These are phyloP conservation scores for Beauveria australis DNA, from an alignment of 2,329 filamentous ascomycete species.

Conservation along the genomic window DNA sequence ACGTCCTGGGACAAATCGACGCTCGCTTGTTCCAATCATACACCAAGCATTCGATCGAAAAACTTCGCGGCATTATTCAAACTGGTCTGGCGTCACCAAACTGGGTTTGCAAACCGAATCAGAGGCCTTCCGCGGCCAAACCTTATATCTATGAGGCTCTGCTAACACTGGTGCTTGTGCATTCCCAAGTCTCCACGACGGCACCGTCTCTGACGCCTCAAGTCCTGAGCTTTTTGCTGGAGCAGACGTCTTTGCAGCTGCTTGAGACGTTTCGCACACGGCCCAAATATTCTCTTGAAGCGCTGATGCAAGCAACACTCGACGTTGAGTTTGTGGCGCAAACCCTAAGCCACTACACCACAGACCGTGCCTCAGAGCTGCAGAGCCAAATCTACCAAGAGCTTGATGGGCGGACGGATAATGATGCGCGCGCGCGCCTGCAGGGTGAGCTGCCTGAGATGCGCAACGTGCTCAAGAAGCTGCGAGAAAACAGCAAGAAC, in stretches of 20 bases:
- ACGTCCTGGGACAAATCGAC: constrained; percentile 87
- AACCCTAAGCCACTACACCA: constrained; percentile 83
- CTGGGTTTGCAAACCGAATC: constrained; percentile 56
- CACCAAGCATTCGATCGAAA: constrained; percentile 65
- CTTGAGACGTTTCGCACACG: constrained; percentile 68
- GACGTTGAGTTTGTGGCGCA: constrained; percentile 97
- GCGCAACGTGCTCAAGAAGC: constrained; percentile 74
- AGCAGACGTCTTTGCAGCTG: constrained; percentile 71
- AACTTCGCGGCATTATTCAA: constrained; percentile 61
- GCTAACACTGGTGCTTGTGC: constrained; percentile 78
- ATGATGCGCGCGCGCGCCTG: constrained; percentile 68
- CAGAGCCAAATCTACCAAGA: constrained; percentile 91
- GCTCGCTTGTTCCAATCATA: constrained; percentile 87
- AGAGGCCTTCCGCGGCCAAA: constrained; percentile 64
- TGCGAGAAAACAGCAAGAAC: constrained; percentile 72
- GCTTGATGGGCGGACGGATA: constrained; percentile 81
- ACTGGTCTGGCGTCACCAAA: constrained; percentile 60
- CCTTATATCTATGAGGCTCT: constrained; percentile 88
- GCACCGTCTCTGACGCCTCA: constrained; percentile 67
- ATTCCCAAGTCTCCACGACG: constrained; percentile 80
- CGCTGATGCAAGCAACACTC: constrained; percentile 92
- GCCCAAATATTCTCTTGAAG: constrained; percentile 62
- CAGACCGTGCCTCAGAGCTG: constrained; percentile 68
- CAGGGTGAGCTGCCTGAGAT: constrained; percentile 87
- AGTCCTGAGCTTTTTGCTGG: constrained; percentile 79